Evolutionary conservation across 768 basidiomycete genomes (phyloP).

Genomic region (Russula ochroleuca): DNA sequence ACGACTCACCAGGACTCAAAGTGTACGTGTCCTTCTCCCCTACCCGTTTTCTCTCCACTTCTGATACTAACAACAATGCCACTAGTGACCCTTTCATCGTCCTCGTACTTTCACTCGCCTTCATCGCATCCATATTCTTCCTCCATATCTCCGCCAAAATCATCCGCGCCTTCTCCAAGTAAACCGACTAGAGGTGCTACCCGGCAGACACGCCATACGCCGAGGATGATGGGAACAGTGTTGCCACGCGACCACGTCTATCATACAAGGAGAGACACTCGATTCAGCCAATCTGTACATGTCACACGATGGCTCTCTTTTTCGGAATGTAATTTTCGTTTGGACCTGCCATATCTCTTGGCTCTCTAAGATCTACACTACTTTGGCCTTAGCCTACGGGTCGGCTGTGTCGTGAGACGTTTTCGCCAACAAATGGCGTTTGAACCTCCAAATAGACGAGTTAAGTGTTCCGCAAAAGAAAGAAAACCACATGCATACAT

Average conservation of each 20-base stretch:
- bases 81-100: constrained; percentile 93
- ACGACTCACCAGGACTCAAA: constrained; percentile 94
- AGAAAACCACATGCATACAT: background rate
- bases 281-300: constrained; percentile 12
- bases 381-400: background rate
- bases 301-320: background rate
- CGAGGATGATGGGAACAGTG: background rate
- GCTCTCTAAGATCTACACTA: background rate
- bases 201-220: background rate
- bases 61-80: background rate
- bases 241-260: background rate
- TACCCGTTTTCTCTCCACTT: background rate
- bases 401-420: background rate
- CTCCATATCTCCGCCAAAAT: constrained; percentile 95
- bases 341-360: background rate
- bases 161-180: constrained; percentile 73
- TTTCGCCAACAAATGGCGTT: constrained; percentile 14
- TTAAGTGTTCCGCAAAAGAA: background rate
- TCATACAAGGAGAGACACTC: background rate
- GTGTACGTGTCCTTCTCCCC: constrained; percentile 61
- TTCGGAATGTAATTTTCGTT: constrained; percentile 1
- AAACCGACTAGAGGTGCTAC: background rate
- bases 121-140: constrained; percentile 99
- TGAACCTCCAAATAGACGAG: constrained; percentile 14
- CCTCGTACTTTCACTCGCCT: constrained; percentile 89